Evolutionary conservation across 1,139 yeast genomes (phyloP).

Genomic region (Kodamaea suecica): DNA sequence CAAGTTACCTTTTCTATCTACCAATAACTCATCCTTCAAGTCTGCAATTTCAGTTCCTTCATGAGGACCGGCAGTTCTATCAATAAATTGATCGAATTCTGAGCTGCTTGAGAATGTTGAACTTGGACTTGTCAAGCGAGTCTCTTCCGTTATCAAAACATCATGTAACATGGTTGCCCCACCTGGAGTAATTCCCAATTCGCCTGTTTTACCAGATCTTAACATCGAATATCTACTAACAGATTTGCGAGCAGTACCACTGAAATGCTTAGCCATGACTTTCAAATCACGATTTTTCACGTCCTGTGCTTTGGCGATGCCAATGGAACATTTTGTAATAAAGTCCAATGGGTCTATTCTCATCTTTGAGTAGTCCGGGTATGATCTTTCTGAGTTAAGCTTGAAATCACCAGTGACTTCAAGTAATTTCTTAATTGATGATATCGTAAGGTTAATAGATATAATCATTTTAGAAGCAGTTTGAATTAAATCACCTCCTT

Average conservation of each 20-base stretch:
- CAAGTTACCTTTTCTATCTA: slow-evolving; percentile 50
- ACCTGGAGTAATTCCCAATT: slow-evolving; percentile 51
- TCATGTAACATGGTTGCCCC: slow-evolving; percentile 57
- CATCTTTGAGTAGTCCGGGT: slow-evolving; percentile 66
- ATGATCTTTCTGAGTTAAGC: slow-evolving; percentile 60
- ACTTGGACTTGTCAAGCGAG: slow-evolving; percentile 8
- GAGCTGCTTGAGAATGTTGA: slow-evolving; percentile 41
- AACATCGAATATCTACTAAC: slow-evolving; percentile 56
- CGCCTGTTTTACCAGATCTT: slow-evolving; percentile 55
- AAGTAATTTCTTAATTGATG: slow-evolving; percentile 38
- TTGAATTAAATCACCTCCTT: slow-evolving; percentile 63
- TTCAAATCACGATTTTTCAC: slow-evolving; percentile 21
- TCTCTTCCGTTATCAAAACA: slow-evolving; percentile 40
- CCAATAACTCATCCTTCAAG: slow-evolving; percentile 43
- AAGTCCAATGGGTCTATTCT: slow-evolving; percentile 62
- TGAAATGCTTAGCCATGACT: slow-evolving; percentile 9
- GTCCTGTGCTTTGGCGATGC: slow-evolving; percentile 46
- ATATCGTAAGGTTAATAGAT: slow-evolving; percentile 49
- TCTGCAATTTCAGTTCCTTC: slow-evolving; percentile 9
- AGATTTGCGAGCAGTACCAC: background rate
- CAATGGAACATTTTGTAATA: slow-evolving; percentile 59
- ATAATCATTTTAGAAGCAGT: slow-evolving; percentile 64
- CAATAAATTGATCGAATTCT: slow-evolving; percentile 37
- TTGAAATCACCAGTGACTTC: slow-evolving; percentile 71
- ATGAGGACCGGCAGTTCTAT: too few species aligned